Evolutionary conservation across 2,329 filamentous ascomycete species (phyloP).

Genomic region (Trichophaea hybrida): DNA sequence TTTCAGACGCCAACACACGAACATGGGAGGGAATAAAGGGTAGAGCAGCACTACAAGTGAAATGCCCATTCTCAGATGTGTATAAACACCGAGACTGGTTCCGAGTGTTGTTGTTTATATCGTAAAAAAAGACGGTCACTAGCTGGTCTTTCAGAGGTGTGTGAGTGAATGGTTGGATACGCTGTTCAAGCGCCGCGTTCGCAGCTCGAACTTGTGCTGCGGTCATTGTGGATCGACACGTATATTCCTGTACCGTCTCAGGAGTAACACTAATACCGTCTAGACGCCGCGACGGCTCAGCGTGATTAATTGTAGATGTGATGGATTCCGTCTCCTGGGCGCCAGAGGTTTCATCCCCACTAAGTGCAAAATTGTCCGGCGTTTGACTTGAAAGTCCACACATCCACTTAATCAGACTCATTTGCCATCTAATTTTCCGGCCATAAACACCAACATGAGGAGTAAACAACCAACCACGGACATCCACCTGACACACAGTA

Average conservation of each 20-base stretch:
- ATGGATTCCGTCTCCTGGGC: slow-evolving; percentile 14
- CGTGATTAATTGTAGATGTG: neutral
- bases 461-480: slow-evolving; percentile 87
- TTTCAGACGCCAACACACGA: slow-evolving; percentile 71
- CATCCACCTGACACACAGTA: slow-evolving; percentile 83
- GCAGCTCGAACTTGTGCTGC: slow-evolving; percentile 62
- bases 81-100: slow-evolving; percentile 73
- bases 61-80: slow-evolving; percentile 84
- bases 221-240: slow-evolving; percentile 38
- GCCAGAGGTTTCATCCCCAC: slow-evolving; percentile 25
- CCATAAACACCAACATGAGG: slow-evolving; percentile 68
- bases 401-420: slow-evolving; percentile 73
- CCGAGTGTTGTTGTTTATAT: slow-evolving; percentile 47
- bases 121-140: slow-evolving; percentile 86
- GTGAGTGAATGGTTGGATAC: slow-evolving; percentile 78
- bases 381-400: slow-evolving; percentile 66
- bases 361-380: slow-evolving; percentile 31
- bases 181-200: slow-evolving; percentile 75
- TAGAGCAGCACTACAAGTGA: slow-evolving; percentile 61
- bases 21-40: slow-evolving; percentile 86
- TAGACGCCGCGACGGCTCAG: slow-evolving; percentile 29
- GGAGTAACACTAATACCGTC: slow-evolving; percentile 33
- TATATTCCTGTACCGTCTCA: neutral
- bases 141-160: slow-evolving; percentile 62
- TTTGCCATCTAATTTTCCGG: slow-evolving; percentile 69